Evolutionary conservation across 495 filamentous ascomycete species (phyloP).

Genomic region (Penicillium cataractarum): DNA sequence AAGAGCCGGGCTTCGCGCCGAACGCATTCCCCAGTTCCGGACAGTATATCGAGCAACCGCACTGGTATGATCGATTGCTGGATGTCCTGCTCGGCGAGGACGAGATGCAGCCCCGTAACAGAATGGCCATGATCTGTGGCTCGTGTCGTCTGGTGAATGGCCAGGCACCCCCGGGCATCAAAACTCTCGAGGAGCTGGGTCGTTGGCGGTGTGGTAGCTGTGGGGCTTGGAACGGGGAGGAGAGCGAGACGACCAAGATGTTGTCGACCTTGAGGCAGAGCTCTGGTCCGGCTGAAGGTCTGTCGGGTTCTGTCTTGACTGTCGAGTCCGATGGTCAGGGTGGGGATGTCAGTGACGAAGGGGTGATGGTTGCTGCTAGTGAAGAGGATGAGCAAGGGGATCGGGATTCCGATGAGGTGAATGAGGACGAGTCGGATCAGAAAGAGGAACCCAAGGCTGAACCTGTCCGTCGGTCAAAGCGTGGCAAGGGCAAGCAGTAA

Average conservation of each 20-base stretch:
- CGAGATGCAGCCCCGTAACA: constrained; percentile 88
- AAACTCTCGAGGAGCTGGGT: constrained; percentile 76
- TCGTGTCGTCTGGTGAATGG: constrained; percentile 91
- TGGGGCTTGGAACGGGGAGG: constrained; percentile 80
- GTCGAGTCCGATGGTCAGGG: constrained; percentile 24
- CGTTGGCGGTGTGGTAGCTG: constrained; percentile 89
- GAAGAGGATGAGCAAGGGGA: constrained; percentile 30
- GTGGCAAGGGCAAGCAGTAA: constrained; percentile 26
- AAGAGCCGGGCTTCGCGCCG: constrained; percentile 60
- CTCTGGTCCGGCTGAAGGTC: constrained; percentile 14
- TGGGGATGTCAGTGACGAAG: constrained; percentile 32
- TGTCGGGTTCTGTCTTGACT: constrained; percentile 30
- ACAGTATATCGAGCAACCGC: constrained; percentile 54
- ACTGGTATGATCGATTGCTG: constrained; percentile 93
- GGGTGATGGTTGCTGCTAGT: constrained; percentile 31
- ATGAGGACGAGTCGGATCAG: constrained; percentile 1
- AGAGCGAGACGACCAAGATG: constrained; percentile 70
- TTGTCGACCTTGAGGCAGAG: constrained; percentile 43
- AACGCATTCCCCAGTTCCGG: constrained; percentile 58
- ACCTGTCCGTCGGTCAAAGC: constrained; percentile 30
- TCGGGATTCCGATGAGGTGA: constrained; percentile 18
- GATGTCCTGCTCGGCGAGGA: constrained; percentile 95
- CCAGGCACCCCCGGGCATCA: constrained; percentile 88
- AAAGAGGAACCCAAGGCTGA: constrained; percentile 15
- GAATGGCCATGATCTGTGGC: constrained; percentile 83